Evolutionary conservation across 2,329 filamentous ascomycete genomes (phyloP).

Genomic region (Fusarium sp.): DNA sequence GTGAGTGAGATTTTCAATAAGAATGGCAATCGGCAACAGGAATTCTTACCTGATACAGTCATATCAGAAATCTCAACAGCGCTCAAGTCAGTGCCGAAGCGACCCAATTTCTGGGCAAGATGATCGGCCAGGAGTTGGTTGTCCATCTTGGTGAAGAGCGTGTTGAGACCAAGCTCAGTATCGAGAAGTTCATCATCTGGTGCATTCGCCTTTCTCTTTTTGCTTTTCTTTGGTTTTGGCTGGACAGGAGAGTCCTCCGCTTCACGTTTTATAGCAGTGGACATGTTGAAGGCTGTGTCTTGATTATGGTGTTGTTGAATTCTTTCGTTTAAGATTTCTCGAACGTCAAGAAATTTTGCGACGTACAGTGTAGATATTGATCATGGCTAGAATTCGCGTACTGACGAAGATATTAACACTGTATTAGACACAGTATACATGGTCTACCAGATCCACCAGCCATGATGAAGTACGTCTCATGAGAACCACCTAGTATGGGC

Average conservation of each 20-base stretch:
- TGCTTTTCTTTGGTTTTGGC: conserved; percentile 56
- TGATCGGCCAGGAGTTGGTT: conserved; percentile 85
- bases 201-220: conserved; percentile 67
- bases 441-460: conserved; percentile 13
- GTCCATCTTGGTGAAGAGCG: conserved; percentile 84
- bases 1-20: neutral
- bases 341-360: conserved; percentile 38
- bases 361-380: conserved; percentile 33
- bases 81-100: conserved; percentile 84
- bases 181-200: conserved; percentile 69
- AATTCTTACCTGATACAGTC: conserved; percentile 75
- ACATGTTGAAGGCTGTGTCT: conserved; percentile 46
- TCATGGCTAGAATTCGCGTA: neutral
- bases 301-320: conserved; percentile 7
- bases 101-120: conserved; percentile 79
- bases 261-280: conserved; percentile 65
- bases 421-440: conserved; percentile 17
- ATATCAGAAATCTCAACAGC: conserved; percentile 85
- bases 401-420: neutral
- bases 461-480: conserved; percentile 25
- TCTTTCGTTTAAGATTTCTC: conserved; percentile 19
- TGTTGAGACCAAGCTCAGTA: conserved; percentile 80
- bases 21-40: neutral
- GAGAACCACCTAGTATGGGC: neutral
- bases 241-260: conserved; percentile 58